phyloP scores from a whole-genome alignment of 2,329 filamentous ascomycete species.

The Clonostachys byssicola region DNA sequence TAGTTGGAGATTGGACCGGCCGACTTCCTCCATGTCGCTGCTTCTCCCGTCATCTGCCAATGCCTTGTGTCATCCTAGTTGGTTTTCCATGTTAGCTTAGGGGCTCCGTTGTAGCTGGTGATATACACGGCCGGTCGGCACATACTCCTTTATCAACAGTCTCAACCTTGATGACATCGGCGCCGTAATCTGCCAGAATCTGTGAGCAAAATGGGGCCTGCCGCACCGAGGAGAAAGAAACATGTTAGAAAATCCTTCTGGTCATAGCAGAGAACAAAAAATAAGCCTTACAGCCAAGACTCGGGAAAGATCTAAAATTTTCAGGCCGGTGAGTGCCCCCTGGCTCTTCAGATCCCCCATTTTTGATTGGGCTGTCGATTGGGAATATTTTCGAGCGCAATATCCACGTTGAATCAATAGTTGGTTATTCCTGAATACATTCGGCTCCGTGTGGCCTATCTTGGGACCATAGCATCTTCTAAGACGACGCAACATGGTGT shows the following conservation, averaged over 20 bases:
- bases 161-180: constrained; percentile 36
- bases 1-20: constrained; percentile 29
- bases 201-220: constrained; percentile 30
- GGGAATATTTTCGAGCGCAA: neutral
- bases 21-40: constrained; percentile 14
- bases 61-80: constrained; percentile 10
- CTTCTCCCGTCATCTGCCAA: constrained; percentile 9
- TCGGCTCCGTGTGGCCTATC: too few relatives aligned
- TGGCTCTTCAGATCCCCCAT: neutral
- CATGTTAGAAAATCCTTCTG: too few relatives aligned
- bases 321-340: constrained; percentile 4
- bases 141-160: constrained; percentile 15
- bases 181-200: constrained; percentile 39
- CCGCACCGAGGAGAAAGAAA: neutral
- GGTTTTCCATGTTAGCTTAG: too few relatives aligned
- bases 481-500: too few relatives aligned
- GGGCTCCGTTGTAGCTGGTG: too few relatives aligned
- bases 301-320: constrained; percentile 7
- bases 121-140: neutral
- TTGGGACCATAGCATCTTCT: too few relatives aligned
- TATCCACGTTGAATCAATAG: neutral
- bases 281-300: constrained; percentile 6
- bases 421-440: neutral
- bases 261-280: neutral
- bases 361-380: neutral